These are phyloP conservation scores for Carpinus fangiana DNA, from an alignment of 306 rosid species.

Conservation along the genomic window DNA sequence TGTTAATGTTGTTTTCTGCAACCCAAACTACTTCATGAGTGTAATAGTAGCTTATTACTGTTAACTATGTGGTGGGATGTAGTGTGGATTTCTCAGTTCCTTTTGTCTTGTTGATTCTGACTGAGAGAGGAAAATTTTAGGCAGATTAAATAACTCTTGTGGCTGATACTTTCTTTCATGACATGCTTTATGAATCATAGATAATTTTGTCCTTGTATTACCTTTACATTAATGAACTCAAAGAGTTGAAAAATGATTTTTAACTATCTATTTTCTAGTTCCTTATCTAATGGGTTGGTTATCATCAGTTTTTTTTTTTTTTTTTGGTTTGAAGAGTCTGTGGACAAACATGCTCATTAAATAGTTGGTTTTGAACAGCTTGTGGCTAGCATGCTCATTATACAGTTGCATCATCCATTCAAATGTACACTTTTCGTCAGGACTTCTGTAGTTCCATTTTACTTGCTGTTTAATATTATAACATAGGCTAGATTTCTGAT, in stretches of 20 bases:
- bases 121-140: no score
- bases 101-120: no score
- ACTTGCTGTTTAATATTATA: conserved; percentile 13
- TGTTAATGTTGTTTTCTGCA: not conserved
- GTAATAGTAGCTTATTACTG: no score
- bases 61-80: no score
- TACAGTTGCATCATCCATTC: not conserved
- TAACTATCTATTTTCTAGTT: not conserved
- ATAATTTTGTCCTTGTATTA: not conserved
- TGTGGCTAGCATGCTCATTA: not conserved
- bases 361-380: not conserved
- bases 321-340: not conserved
- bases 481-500: conserved; percentile 36
- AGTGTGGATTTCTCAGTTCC: no score
- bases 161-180: not conserved
- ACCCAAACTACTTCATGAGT: not conserved
- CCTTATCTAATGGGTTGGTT: not conserved
- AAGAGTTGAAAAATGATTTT: not conserved
- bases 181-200: not conserved
- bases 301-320: not conserved
- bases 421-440: conserved; percentile 11
- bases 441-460: conserved; percentile 9
- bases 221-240: not conserved
- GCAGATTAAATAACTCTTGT: no score
- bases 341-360: not conserved